Base-by-base conservation (phyloP, 495 filamentous ascomycete species). In the Aspergillus hancockii region DNA sequence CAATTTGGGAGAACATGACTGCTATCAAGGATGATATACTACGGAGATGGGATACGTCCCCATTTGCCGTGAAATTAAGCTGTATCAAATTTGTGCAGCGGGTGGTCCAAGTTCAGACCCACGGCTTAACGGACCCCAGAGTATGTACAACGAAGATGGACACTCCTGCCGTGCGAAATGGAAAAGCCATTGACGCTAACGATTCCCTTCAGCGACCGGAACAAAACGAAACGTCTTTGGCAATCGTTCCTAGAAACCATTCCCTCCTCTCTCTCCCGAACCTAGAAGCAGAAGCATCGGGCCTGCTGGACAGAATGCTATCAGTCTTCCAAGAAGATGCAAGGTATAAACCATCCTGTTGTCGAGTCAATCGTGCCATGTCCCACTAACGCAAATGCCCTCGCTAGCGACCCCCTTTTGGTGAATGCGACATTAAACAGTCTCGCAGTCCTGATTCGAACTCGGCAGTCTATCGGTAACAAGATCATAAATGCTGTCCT, bases 21-120 rank as follows among this genome's bases (percentile, higher is more conserved):
- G 81, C 86, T 12, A 94, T 98, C 74, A 98, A 98, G 76, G 85
- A 87, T 19, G 90, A 87, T 52, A 93, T 98, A 56, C 72, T 97
- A 58, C 85, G 82, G 49, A 84, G 92, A 69, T 97, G 93, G 94
- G 94, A 98, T 73, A 81, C 80, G 22, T 91, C 90, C 10, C 78
- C 84, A 4, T 79, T 85, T 9, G 86, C 90, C 0, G 85, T 98
- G 46, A 88, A 88, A 67, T 83, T 97, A 67, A 93, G 91, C 80
- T 97, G 94, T 73, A 90, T 97, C 81, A 98, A 98, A 70, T 98
- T 98, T 67, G 87, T 90, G 16, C 93, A 98, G 76, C 84, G 90
- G 25, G 91, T 98, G 36, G 89, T 98, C 45, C 88, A 96, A 55
- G 88, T 91, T 8, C 93, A 98, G 70, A 97, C 92, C 8, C 88